phyloP scores from a whole-genome alignment of 2,329 filamentous ascomycete species.

The Venturiaceae sp. region DNA sequence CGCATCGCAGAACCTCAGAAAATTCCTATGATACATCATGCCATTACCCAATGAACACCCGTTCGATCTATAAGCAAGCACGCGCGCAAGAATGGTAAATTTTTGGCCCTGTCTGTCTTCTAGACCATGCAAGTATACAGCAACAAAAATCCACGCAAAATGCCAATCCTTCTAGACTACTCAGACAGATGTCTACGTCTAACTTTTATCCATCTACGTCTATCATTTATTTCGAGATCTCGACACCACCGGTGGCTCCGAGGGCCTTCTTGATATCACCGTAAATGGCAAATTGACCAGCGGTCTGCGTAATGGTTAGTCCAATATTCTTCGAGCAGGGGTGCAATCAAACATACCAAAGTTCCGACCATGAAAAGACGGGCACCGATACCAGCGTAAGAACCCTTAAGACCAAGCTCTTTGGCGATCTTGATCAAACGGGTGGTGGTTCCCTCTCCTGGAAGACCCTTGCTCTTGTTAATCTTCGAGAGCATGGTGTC shows the following conservation, averaged over 20 bases:
- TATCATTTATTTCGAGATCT: slow-evolving; percentile 42
- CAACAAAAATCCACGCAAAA: not conserved
- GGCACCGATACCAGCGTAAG: slow-evolving; percentile 72
- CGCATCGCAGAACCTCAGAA: not conserved
- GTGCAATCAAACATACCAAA: not conserved
- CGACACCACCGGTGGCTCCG: slow-evolving; percentile 61
- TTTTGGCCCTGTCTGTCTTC: not conserved
- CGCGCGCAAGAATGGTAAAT: too few species aligned
- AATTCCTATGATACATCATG: not conserved
- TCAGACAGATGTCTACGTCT: not conserved
- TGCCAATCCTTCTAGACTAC: not conserved
- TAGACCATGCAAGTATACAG: not conserved
- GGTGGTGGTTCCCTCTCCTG: slow-evolving; percentile 72
- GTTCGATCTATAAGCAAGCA: not conserved
- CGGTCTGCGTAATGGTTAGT: slow-evolving; percentile 33
- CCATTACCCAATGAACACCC: not conserved
- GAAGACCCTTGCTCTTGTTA: slow-evolving; percentile 86
- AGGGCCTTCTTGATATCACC: slow-evolving; percentile 59
- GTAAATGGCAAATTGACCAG: slow-evolving; percentile 84
- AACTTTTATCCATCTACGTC: not conserved
- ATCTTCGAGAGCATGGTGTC: slow-evolving; percentile 94
- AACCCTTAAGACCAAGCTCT: slow-evolving; percentile 73
- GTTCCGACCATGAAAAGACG: slow-evolving; percentile 54
- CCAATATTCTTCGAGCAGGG: not conserved
- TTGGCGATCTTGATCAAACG: slow-evolving; percentile 81